Evolutionary conservation across 139 green algal genomes (phyloP).

Genomic region (Pleodorina starrii): DNA sequence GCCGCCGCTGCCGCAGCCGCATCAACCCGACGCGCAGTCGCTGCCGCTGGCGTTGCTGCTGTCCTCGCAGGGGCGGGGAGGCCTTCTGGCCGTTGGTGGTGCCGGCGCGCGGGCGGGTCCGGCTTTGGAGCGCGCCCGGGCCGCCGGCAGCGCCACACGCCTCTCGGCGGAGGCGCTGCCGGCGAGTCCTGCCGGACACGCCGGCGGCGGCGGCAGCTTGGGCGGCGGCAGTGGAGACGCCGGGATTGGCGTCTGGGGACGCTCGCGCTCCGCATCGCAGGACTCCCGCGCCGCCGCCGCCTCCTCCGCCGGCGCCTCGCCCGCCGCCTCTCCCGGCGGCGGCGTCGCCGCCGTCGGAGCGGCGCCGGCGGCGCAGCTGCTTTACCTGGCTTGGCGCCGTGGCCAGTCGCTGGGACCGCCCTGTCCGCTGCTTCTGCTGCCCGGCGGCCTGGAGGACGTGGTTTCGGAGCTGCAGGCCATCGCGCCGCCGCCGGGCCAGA

Average conservation of each 20-base stretch:
- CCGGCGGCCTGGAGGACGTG: background rate
- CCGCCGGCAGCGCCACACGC: background rate
- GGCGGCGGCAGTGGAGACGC: background rate
- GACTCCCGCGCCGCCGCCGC: background rate
- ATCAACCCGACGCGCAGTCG: background rate
- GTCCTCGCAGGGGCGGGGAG: too few relatives aligned
- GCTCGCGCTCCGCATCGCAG: background rate
- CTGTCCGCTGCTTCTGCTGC: constrained; percentile 26
- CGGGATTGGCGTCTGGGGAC: too few relatives aligned
- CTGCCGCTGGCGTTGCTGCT: background rate
- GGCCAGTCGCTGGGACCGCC: constrained; percentile 8
- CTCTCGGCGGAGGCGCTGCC: background rate
- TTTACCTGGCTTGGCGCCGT: constrained; percentile 12
- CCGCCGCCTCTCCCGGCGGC: background rate
- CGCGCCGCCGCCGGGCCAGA: background rate
- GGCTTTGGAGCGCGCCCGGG: background rate
- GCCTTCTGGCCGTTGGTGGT: too few relatives aligned
- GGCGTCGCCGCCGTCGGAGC: background rate
- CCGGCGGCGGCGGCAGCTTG: background rate
- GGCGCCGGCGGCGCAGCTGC: background rate
- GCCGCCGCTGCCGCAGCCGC: background rate
- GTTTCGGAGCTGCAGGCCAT: constrained; percentile 17
- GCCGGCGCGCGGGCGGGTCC: background rate
- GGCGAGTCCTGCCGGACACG: background rate
- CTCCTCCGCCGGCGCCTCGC: background rate